A percentile compares a stretch with the other conserved stretches of the same genome.
These are phyloP conservation scores for Tuber magnatum DNA, from an alignment of 495 filamentous ascomycete genomes.

Conservation along the genomic window DNA sequence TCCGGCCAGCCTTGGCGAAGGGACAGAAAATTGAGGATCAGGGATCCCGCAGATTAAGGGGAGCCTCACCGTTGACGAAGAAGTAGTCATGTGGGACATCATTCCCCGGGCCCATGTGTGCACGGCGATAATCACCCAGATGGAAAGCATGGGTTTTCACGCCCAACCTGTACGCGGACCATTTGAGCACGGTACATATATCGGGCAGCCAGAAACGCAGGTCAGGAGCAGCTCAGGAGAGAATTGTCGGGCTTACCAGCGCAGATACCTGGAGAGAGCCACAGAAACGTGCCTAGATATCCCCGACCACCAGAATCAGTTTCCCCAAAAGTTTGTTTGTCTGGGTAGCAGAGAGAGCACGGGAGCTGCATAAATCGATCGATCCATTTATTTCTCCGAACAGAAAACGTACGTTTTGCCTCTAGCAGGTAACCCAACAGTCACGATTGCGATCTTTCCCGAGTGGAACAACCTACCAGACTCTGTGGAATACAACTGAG, in stretches of 20 bases:
- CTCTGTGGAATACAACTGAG: conserved; percentile 96
- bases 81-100: conserved; percentile 97
- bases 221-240: background rate
- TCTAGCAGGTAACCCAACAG: conserved; percentile 89
- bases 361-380: background rate
- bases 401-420: conserved; percentile 74
- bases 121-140: conserved; percentile 90
- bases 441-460: conserved; percentile 91
- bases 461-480: conserved; percentile 96
- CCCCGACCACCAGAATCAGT: conserved; percentile 26
- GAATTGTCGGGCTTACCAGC: conserved; percentile 58
- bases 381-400: background rate
- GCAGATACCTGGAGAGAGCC: conserved; percentile 85
- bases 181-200: conserved; percentile 25
- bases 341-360: background rate
- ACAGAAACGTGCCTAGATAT: conserved; percentile 77
- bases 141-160: conserved; percentile 98
- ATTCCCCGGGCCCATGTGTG: conserved; percentile 74
- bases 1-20: conserved; percentile 22
- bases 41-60: conserved; percentile 26
- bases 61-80: conserved; percentile 67
- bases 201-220: conserved; percentile 8
- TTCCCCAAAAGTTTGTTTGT: background rate
- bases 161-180: conserved; percentile 61
- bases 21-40: conserved; percentile 27